Percentiles rank a stretch among this genome's conserved stretches.
Conservation (phyloP, 257 asterid species). For the Solanum etuberosum region DNA sequence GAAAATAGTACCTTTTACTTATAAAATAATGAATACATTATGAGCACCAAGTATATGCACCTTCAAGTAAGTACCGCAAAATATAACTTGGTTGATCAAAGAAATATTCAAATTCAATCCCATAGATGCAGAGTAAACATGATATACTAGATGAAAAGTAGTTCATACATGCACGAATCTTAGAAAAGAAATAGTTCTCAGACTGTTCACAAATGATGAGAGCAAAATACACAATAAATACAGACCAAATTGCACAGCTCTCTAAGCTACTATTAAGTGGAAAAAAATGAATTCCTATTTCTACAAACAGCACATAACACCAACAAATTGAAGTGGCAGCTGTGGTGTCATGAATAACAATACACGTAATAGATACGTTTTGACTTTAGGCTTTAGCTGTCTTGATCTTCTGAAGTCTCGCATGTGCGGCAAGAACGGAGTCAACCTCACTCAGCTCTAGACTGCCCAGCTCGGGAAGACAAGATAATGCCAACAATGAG, state of each 20-base stretch:
- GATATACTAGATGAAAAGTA: not conserved
- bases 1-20: not conserved
- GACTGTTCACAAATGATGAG: not conserved
- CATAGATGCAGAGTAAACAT: not conserved
- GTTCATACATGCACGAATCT: not conserved
- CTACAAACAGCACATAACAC: not conserved
- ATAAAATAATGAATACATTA: too few species aligned
- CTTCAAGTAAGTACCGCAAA: not conserved
- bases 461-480: constrained; percentile 73
- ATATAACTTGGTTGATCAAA: not conserved
- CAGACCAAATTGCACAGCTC: not conserved
- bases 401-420: not conserved
- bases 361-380: not conserved
- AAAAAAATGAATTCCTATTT: not conserved
- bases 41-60: not conserved
- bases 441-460: constrained; percentile 43
- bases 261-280: not conserved
- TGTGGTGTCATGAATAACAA: not conserved
- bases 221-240: not conserved
- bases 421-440: not conserved
- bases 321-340: not conserved
- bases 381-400: not conserved
- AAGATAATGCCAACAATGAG: constrained; percentile 62
- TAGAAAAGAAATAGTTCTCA: not conserved
- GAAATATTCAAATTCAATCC: not conserved